Base-by-base conservation (phyloP, 2,329 filamentous ascomycete species). In the Xylariaceae sp. region DNA sequence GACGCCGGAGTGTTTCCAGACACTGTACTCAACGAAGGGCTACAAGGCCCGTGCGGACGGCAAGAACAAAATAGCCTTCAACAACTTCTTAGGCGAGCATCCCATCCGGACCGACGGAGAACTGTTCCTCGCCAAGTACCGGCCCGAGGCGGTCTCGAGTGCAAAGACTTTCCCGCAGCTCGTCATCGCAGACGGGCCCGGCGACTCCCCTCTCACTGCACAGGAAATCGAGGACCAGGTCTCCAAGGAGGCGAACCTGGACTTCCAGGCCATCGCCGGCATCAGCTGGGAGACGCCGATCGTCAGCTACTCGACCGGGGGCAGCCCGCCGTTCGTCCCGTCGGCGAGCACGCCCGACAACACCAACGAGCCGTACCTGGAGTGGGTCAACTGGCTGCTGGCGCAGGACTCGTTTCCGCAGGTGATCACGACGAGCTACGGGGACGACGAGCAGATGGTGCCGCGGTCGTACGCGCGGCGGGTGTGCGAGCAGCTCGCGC, bases 391-490 rank as follows among this genome's bases (percentile, higher is more conserved):
- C 52, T 76, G 79, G 56, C 70, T 86, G 7, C 72, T 85, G 1
- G 68, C 62, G 20, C 73, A 76, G 56, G 67, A 71, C 14, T 67
- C 77, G 19, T 65, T 85, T 12, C 84, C 84, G 0, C 81, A 83
- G 49, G 79, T 86, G 2, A 74, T 87, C 12, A 81, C 80, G 45
- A 78, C 84, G 19, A 84, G 81, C 14, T 87, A 86, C 65, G 81
- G 78, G 14, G 83, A 86, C 61, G 79, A 85, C 60, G 83, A 86
- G 70, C 74, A 81, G 47, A 77, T 77, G 0, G 80, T 86, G 0
- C 82, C 82, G 2, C 60, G 58, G 5, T 70, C 74, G 1, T 86
- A 85, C 57, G 83, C 83, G 0, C 66, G 72, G 51, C 75, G 77
- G 18, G 81, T 84, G 3, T 86, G 83, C 67, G 71, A 77, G 44